A percentile compares a stretch with the other conserved stretches of the same genome.
Conservation (phyloP, 352 stramenopile species). For the Phytophthora pluvialis region DNA sequence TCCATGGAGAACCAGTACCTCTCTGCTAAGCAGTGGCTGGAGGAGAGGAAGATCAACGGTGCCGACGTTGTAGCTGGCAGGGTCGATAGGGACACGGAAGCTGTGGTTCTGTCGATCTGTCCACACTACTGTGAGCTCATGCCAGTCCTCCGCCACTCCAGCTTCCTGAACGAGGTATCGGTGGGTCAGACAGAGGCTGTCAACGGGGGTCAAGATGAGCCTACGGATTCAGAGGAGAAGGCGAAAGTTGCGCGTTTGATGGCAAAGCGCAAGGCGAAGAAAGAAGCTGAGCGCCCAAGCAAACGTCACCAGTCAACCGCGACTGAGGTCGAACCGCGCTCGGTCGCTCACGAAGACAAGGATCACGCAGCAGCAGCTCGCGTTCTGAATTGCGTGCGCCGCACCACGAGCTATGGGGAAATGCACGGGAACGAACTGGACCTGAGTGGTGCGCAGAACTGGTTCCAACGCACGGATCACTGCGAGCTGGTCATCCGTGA, state of each 20-base stretch:
- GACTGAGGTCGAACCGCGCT: neutral
- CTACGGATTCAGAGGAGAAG: neutral
- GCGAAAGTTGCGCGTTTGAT: neutral
- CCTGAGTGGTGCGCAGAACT: neutral
- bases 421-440: neutral
- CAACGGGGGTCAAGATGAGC: neutral
- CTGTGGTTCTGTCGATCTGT: constrained; percentile 29
- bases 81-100: constrained; percentile 19
- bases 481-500: constrained; percentile 4
- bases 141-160: constrained; percentile 14
- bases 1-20: constrained; percentile 31
- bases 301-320: neutral
- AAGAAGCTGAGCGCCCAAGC: neutral
- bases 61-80: constrained; percentile 6
- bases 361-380: neutral
- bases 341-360: neutral
- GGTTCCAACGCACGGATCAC: constrained; percentile 11
- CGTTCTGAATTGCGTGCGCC: constrained; percentile 8
- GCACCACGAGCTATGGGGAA: constrained; percentile 1
- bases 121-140: constrained; percentile 31
- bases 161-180: constrained; percentile 7
- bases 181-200: neutral
- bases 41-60: neutral
- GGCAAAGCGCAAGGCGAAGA: constrained; percentile 9
- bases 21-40: constrained; percentile 23